phyloP scores from a whole-genome alignment of 495 filamentous ascomycete species.

The Apiosordaria backusii region DNA sequence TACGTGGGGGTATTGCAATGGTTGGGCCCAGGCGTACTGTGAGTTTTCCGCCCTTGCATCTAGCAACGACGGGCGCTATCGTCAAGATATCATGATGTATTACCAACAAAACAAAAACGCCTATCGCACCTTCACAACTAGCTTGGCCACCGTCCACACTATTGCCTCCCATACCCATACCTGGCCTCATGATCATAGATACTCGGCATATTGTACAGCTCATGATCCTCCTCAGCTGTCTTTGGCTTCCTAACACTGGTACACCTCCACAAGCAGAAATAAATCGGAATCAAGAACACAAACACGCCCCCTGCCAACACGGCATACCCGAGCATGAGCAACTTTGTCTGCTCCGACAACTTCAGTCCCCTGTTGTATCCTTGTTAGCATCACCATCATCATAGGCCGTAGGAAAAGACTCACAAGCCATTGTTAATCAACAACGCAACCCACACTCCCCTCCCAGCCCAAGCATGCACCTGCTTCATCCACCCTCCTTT shows the following conservation, averaged over 20 bases:
- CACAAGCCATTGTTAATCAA: constrained; percentile 32
- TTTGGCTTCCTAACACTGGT: constrained; percentile 12
- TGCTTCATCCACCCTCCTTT: constrained; percentile 6
- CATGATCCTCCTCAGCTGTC: constrained; percentile 18
- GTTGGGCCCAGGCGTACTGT: too few relatives aligned
- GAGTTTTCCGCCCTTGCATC: too few relatives aligned
- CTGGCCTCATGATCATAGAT: constrained; percentile 26
- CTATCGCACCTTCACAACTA: too few relatives aligned
- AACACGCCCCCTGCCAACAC: constrained; percentile 24
- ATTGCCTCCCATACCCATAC: not conserved
- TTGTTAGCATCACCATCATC: not conserved
- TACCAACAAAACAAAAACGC: too few relatives aligned
- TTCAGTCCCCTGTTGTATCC: constrained; percentile 24
- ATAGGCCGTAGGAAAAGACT: constrained; percentile 10
- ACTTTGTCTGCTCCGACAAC: constrained; percentile 15
- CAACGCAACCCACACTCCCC: constrained; percentile 30
- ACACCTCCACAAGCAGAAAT: constrained; percentile 28
- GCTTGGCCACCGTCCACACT: too few relatives aligned
- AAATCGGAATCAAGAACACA: constrained; percentile 23
- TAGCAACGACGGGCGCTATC: too few relatives aligned
- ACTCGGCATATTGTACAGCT: constrained; percentile 16
- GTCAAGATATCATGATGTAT: too few relatives aligned
- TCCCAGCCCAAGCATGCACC: constrained; percentile 24
- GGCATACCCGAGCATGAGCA: constrained; percentile 29
- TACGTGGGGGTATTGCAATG: too few relatives aligned